Percentiles rank a stretch among this genome's conserved stretches.
These are phyloP conservation scores for Salix arbutifolia DNA, from an alignment of 345 rosid genomes.

Conservation along the genomic window DNA sequence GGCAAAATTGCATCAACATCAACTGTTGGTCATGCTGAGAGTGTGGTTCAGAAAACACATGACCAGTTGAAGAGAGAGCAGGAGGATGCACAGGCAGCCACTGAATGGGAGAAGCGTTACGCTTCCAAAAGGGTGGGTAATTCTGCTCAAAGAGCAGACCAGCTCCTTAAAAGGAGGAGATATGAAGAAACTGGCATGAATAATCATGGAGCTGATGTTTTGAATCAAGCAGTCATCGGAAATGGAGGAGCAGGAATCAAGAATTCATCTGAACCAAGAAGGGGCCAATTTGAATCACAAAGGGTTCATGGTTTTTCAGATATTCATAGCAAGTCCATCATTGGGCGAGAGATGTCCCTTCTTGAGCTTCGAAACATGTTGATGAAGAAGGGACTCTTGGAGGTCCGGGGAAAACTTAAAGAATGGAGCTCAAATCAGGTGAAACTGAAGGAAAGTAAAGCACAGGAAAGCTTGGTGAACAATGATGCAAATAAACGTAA, in stretches of 20 bases:
- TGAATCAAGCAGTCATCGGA: conserved; percentile 10
- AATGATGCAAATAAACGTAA: conserved; percentile 16
- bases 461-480: conserved; percentile 23
- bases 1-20: conserved; percentile 27
- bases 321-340: conserved; percentile 22
- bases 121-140: conserved; percentile 13
- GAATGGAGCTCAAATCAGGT: conserved; percentile 32
- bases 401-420: conserved; percentile 41
- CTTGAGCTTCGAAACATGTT: conserved; percentile 50
- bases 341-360: conserved; percentile 41
- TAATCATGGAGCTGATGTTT: conserved; percentile 25
- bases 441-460: conserved; percentile 32
- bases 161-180: conserved; percentile 43
- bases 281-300: conserved; percentile 28
- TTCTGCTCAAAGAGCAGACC: conserved; percentile 28
- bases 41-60: conserved; percentile 34
- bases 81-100: conserved; percentile 32
- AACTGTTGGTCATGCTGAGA: conserved; percentile 30
- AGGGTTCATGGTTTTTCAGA: conserved; percentile 33
- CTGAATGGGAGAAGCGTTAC: conserved; percentile 3
- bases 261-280: conserved; percentile 27
- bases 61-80: conserved; percentile 39
- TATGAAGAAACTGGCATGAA: conserved; percentile 28
- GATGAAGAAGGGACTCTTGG: conserved; percentile 41
- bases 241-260: conserved; percentile 27